Conservation (phyloP, 148 eudicot species). For the Rhododendron kiyosumense region DNA sequence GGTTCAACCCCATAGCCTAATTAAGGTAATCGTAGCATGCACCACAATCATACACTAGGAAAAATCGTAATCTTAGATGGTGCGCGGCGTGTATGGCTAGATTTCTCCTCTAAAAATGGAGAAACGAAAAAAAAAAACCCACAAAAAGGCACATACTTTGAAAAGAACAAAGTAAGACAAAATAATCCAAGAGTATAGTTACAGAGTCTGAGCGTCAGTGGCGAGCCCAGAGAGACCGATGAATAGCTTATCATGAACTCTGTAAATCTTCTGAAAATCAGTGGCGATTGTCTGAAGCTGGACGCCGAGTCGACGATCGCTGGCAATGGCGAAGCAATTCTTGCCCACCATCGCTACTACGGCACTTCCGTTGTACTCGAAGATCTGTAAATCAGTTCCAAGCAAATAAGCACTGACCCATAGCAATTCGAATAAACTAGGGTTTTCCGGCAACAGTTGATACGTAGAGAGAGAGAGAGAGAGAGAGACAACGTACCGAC, state of each 20-base stretch:
- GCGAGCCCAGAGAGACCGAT: slow-evolving; percentile 88
- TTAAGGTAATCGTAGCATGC: no score
- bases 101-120: no score
- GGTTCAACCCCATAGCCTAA: no score
- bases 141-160: no score
- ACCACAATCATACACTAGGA: no score
- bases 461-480: neutral
- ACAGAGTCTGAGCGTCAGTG: slow-evolving; percentile 85
- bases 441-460: neutral
- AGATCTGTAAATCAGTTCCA: slow-evolving; percentile 28
- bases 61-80: no score
- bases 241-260: slow-evolving; percentile 69
- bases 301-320: slow-evolving; percentile 90
- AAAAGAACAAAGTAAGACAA: neutral
- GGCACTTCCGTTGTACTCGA: slow-evolving; percentile 96
- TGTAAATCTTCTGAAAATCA: slow-evolving; percentile 78
- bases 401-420: neutral
- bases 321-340: slow-evolving; percentile 90
- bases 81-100: no score
- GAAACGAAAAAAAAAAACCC: neutral
- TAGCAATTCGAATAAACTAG: neutral
- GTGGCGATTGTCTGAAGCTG: slow-evolving; percentile 93
- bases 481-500: slow-evolving; percentile 6
- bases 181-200: slow-evolving; percentile 11
- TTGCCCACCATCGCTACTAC: slow-evolving; percentile 96